These are phyloP conservation scores for Rhodotorula sp. DNA, from an alignment of 1,284 basidiomycete genomes.

Conservation along the genomic window DNA sequence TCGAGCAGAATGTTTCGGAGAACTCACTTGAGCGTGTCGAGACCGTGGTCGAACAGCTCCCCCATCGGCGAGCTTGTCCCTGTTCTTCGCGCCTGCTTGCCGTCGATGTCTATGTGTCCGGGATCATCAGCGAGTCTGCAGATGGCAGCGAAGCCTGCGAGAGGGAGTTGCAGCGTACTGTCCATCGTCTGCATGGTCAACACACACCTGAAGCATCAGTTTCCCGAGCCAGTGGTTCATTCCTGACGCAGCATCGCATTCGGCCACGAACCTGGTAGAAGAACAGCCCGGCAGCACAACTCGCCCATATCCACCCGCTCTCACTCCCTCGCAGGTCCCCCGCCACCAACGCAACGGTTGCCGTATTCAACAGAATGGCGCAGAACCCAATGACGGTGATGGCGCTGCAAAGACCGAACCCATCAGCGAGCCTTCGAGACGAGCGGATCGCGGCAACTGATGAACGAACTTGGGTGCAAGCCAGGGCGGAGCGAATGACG, in stretches of 20 bases:
- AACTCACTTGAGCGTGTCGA: slow-evolving; percentile 7
- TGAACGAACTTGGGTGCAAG: slow-evolving; percentile 26
- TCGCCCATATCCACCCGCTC: slow-evolving; percentile 72
- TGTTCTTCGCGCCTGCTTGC: slow-evolving; percentile 78
- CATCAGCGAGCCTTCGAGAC: too few species aligned
- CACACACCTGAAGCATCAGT: not conserved
- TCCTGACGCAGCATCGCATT: too few species aligned
- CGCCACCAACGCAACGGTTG: slow-evolving; percentile 7
- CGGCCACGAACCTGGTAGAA: slow-evolving; percentile 60
- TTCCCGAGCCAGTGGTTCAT: too few species aligned
- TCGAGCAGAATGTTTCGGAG: too few species aligned
- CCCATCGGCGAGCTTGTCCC: slow-evolving; percentile 94
- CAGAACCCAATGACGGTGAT: slow-evolving; percentile 31
- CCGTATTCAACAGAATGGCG: slow-evolving; percentile 29
- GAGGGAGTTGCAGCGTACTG: slow-evolving; percentile 43
- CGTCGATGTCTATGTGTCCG: slow-evolving; percentile 57
- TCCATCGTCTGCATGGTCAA: slow-evolving; percentile 64
- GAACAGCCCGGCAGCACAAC: slow-evolving; percentile 80
- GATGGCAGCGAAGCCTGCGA: not conserved
- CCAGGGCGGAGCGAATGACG: slow-evolving; percentile 13
- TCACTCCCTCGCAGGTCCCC: slow-evolving; percentile 12
- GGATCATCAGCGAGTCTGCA: not conserved
- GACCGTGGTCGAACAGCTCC: slow-evolving; percentile 68
- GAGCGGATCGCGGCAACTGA: too few species aligned
- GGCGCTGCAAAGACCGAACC: not conserved